Conservation (phyloP, 1,284 basidiomycete species). For the Hypsizygus ulmarius region DNA sequence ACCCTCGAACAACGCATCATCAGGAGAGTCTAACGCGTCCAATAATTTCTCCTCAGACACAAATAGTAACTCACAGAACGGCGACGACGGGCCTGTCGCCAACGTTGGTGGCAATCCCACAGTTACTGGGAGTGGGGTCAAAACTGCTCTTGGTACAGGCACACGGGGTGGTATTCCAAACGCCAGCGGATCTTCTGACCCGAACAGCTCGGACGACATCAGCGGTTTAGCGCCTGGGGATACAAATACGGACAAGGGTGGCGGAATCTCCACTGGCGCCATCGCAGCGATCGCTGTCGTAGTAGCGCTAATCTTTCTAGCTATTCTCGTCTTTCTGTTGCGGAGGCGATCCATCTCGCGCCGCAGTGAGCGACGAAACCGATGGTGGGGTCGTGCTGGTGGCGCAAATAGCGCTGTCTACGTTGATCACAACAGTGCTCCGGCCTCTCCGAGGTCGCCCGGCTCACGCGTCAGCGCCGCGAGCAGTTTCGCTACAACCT, state of each 20-base stretch:
- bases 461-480: constrained; percentile 24
- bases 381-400: constrained; percentile 33
- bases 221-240: constrained; percentile 6
- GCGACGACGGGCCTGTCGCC: constrained; percentile 4
- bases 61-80: not conserved
- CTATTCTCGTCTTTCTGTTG: constrained; percentile 28
- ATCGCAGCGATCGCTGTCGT: constrained; percentile 31
- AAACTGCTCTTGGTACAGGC: constrained; percentile 3
- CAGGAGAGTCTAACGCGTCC: not conserved
- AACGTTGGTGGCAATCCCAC: constrained; percentile 4
- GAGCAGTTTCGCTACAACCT: constrained; percentile 38
- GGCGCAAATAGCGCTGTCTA: constrained; percentile 19
- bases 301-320: constrained; percentile 23
- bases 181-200: constrained; percentile 8
- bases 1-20: no score
- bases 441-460: constrained; percentile 10
- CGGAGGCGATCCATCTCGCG: constrained; percentile 30
- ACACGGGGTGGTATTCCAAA: constrained; percentile 1
- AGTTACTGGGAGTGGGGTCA: not conserved
- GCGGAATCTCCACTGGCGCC: constrained; percentile 25
- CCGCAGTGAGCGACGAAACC: constrained; percentile 28
- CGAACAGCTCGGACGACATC: constrained; percentile 4
- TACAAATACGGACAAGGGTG: not conserved
- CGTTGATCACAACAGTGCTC: constrained; percentile 20
- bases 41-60: not conserved